phyloP scores from a whole-genome alignment of 2,329 filamentous ascomycete species.

The Trichoderma sp. region DNA sequence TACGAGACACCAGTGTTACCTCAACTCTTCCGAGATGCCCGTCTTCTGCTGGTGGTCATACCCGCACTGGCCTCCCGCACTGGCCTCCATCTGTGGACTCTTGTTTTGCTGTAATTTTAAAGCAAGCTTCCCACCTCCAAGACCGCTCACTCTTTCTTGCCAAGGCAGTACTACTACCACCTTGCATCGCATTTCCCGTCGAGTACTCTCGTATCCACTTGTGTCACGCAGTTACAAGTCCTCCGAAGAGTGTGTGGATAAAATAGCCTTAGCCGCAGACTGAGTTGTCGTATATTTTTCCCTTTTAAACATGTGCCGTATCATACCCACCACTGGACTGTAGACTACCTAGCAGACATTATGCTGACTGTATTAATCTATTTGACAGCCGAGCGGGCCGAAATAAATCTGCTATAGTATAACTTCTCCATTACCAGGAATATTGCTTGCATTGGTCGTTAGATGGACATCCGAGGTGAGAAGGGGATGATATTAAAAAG shows the following conservation, averaged over 20 bases:
- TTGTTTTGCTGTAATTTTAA: background rate
- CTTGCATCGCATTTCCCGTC: background rate
- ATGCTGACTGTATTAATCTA: background rate
- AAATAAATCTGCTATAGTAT: background rate
- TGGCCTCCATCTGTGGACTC: background rate
- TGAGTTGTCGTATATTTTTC: background rate
- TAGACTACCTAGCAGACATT: background rate
- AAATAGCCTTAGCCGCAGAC: background rate
- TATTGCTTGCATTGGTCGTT: background rate
- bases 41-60: background rate
- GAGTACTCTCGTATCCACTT: background rate
- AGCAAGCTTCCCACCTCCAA: background rate
- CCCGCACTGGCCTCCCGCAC: background rate
- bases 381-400: constrained; percentile 6
- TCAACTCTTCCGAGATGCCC: background rate
- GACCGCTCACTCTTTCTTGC: background rate
- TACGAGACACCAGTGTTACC: background rate
- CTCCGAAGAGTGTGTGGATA: background rate
- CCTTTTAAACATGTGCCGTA: background rate
- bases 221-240: background rate
- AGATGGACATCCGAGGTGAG: background rate
- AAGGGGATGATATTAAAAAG: background rate
- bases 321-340: background rate
- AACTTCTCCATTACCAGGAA: background rate
- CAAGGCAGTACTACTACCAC: background rate